Evolutionary conservation across 495 filamentous ascomycete species (phyloP).

Genomic region (Chaetomidium leptoderma): DNA sequence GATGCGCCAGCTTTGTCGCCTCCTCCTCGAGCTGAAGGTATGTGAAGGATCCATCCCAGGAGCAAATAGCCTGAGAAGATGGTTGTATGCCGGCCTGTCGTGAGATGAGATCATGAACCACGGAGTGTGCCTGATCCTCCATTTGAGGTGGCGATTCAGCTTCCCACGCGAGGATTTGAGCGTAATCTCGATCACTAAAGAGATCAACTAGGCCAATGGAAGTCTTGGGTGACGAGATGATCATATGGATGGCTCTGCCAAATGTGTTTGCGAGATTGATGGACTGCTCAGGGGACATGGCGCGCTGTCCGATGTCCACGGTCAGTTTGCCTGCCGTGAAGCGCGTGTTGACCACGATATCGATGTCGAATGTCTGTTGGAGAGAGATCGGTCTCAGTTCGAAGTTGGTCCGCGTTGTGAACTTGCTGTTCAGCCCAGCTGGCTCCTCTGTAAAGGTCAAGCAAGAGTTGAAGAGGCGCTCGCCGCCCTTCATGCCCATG

Average conservation of each 20-base stretch:
- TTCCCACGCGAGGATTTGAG: constrained; percentile 42
- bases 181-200: constrained; percentile 42
- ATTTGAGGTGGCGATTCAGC: constrained; percentile 20
- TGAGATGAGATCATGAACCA: constrained; percentile 37
- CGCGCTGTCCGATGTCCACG: constrained; percentile 42
- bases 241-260: constrained; percentile 41
- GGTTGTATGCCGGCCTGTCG: constrained; percentile 34
- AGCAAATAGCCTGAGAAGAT: constrained; percentile 40
- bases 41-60: constrained; percentile 44
- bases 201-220: constrained; percentile 39
- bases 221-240: constrained; percentile 35
- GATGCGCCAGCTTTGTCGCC: constrained; percentile 37
- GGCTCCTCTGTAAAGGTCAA: constrained; percentile 44
- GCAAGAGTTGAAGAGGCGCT: constrained; percentile 44
- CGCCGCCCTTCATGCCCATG: constrained; percentile 38
- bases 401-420: constrained; percentile 31
- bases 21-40: constrained; percentile 41
- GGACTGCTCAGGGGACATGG: constrained; percentile 41
- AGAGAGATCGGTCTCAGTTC: constrained; percentile 37
- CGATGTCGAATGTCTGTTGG: constrained; percentile 43
- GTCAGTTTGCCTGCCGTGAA: constrained; percentile 36
- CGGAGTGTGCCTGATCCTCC: constrained; percentile 23
- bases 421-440: constrained; percentile 36
- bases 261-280: constrained; percentile 40
- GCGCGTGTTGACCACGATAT: constrained; percentile 40